phyloP scores from a whole-genome alignment of 176 grass and related monocot genomes.

The Oryza glumipatula region DNA sequence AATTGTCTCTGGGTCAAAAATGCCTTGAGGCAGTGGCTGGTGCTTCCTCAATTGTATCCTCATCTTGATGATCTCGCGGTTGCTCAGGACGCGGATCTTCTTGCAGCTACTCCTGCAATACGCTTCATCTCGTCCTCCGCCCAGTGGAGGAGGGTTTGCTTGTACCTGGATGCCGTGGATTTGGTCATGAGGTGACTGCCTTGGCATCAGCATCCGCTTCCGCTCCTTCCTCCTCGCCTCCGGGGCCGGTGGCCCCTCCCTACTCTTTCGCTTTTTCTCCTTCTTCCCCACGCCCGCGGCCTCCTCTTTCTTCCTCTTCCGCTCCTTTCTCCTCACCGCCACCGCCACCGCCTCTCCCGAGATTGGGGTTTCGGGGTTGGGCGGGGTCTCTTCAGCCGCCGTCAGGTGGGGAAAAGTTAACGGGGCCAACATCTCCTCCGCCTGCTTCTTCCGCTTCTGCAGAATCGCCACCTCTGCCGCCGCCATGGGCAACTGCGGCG shows the following conservation, averaged over 20 bases:
- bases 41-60: not conserved
- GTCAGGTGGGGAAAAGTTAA: no score
- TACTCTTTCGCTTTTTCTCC: slow-evolving; percentile 6
- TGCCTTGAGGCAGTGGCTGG: not conserved
- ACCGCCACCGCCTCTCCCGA: not conserved
- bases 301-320: not conserved
- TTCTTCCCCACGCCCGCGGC: not conserved
- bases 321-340: not conserved
- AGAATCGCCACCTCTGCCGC: not conserved
- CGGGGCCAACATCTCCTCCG: not conserved
- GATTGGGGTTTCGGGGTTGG: not conserved
- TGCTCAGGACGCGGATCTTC: slow-evolving; percentile 7
- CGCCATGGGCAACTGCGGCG: not conserved
- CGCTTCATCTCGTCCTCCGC: not conserved
- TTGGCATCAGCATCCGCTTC: not conserved
- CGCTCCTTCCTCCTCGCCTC: not conserved
- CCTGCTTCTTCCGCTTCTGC: not conserved
- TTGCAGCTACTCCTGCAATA: not conserved
- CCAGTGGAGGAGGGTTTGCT: not conserved
- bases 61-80: slow-evolving; percentile 3
- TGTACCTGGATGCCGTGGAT: no score
- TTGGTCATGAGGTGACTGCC: not conserved
- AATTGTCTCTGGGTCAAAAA: not conserved
- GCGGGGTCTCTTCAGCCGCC: not conserved
- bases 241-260: not conserved